Conservation (phyloP, 225 moss, liverwort and hornwort species). For the Sphagnum contortum region DNA sequence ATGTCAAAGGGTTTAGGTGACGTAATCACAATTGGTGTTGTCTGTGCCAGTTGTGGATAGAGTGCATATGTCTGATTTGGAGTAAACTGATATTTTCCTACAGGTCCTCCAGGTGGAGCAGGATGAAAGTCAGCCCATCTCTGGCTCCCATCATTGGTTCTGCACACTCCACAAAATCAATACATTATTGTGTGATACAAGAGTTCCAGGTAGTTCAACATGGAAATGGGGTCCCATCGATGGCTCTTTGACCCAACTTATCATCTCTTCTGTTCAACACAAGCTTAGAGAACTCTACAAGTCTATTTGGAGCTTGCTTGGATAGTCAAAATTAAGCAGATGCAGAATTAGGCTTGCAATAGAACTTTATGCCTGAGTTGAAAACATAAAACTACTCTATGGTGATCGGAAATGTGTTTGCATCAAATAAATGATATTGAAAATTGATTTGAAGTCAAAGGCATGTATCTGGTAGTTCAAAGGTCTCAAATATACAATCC, state of each 20-base stretch:
- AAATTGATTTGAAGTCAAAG: too few species aligned
- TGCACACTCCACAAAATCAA: slow-evolving; percentile 9
- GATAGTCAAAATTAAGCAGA: too few species aligned
- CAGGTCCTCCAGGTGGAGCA: slow-evolving; percentile 47
- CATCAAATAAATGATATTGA: too few species aligned
- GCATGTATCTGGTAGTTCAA: too few species aligned
- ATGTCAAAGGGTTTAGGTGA: slow-evolving; percentile 22
- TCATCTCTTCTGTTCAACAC: too few species aligned
- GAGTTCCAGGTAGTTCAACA: neutral
- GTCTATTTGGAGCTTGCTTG: too few species aligned
- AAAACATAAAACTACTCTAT: too few species aligned
- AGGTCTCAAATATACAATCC: neutral
- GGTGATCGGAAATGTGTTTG: too few species aligned
- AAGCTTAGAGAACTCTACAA: too few species aligned
- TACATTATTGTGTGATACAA: neutral
- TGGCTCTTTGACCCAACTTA: neutral
- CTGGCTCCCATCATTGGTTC: slow-evolving; percentile 65
- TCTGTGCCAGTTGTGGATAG: slow-evolving; percentile 59
- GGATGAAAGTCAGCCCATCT: slow-evolving; percentile 50
- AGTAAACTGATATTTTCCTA: slow-evolving; percentile 62
- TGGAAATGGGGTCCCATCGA: neutral
- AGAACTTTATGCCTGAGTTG: too few species aligned
- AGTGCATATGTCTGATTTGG: slow-evolving; percentile 54
- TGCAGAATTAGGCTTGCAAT: too few species aligned
- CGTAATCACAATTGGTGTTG: slow-evolving; percentile 38